Evolutionary conservation across 192 early-diverging fungal genomes (phyloP).

Genomic region (Backusella psychrophila): DNA sequence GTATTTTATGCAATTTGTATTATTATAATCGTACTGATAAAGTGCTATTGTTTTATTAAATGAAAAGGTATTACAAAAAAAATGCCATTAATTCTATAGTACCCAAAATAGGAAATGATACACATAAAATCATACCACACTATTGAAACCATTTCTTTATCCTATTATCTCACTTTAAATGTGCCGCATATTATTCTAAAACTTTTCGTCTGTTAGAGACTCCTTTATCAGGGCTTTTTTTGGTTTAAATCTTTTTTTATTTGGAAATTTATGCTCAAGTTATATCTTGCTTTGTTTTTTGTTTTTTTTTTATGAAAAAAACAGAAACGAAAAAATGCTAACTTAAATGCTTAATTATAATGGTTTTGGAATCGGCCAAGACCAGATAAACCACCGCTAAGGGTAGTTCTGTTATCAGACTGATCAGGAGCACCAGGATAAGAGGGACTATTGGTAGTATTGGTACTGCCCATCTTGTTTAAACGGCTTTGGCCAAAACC

Average conservation of each 20-base stretch:
- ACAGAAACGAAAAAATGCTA: neutral
- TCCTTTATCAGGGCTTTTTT: neutral
- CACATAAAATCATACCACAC: neutral
- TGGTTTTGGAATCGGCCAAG: neutral
- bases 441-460: neutral
- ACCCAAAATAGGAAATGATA: neutral
- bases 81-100: neutral
- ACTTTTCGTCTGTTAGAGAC: neutral
- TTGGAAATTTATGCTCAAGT: neutral
- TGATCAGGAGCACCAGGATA: neutral
- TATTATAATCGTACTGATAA: neutral
- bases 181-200: neutral
- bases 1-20: neutral
- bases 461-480: neutral
- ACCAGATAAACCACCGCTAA: neutral
- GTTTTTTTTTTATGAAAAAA: neutral
- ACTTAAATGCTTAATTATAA: neutral
- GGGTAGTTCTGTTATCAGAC: neutral
- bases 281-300: neutral
- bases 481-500: neutral
- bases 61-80: neutral
- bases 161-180: neutral
- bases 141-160: neutral
- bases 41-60: neutral
- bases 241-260: neutral